Base-by-base conservation (phyloP, 179 eudicot genomes). In the Beta lomatogona region DNA sequence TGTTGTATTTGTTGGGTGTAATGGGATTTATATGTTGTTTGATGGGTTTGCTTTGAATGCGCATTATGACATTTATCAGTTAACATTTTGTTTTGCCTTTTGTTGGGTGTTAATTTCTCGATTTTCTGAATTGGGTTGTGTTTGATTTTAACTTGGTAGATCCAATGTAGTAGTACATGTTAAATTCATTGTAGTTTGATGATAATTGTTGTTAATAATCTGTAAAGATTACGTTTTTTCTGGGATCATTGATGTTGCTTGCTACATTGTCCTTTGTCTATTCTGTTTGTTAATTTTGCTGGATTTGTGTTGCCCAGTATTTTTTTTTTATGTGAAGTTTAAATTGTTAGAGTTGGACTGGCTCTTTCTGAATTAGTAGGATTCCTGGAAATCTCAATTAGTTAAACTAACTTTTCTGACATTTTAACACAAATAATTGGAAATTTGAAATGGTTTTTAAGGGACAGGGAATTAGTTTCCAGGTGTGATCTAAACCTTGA, bases 101-200 rank as follows among this genome's bases (percentile, higher is more conserved):
- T 21, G 21, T 83, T 76, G 12, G 61, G 28, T 65, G 22, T 6
- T 8, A 46, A 69, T 73, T 76, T 46, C 9, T 28, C 12, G 70
- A 31, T 74, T 66, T 60, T 76, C 1, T 70, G 28, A 65, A 15
- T 70, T 31, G 76, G 44, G 59, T 36, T 54, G 54, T 63, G 80
- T 71, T 85, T 66, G 12, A 50, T 59, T 84, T 85, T 58, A 52
- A 63, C 48, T 76, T 74, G 78, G 79, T 31, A 46, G 83, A 76
- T 82, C 79, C 57, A 31, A 36, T 70, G 73, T 76, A 12, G 15
- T 5, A 76, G 63, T 46, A 13, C 50, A 58, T 63, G 54, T 59
- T 81, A 67, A 78, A 79, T 58, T 25, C 71, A 28, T 1, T 68
- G 36, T 53, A 44, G 12, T 55, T 71, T 4, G 3, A 44, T 75